Evolutionary conservation across 106 monocot genomes (phyloP), one percentile per base, ranked within the genome.

Genomic region (Acorus calamus): DNA sequence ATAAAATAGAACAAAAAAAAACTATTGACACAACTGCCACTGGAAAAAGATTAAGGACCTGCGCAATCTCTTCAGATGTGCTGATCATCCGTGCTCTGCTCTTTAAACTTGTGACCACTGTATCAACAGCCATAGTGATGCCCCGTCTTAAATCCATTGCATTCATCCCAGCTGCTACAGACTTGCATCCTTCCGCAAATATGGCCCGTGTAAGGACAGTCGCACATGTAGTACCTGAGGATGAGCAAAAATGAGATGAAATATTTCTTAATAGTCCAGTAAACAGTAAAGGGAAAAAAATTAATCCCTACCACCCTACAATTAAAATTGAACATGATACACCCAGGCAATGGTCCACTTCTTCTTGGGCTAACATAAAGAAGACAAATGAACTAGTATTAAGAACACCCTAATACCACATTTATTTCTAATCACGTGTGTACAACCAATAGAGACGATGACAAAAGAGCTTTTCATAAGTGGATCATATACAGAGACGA

Each of bases 381-480:
- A n/a, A n/a, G n/a, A n/a, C n/a, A n/a, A n/a, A n/a, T n/a, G n/a
- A n/a, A n/a, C n/a, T n/a, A n/a, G n/a, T n/a, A n/a, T n/a, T n/a
- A n/a, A n/a, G n/a, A n/a, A n/a, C n/a, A n/a, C 28, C 28, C 28
- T 28, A 28, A 28, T 28, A 28, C 0, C 28, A 28, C 28, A 28
- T 28, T 28, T 28, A 28, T 28, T 28, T 28, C 28, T 28, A 28
- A 28, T 28, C 28, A 28, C 28, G 28, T 28, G 28, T 28, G 84
- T 85, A 46, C 82, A 85, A 53, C 75, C 79, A 5, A 85, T 83
- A 63, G 88, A 83, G 50, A 93, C 69, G 61, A 85, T 88, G 28
- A 85, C 92, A 63, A 28, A 28, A 28, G 28, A 28, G 28, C 28
- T 28, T 28, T 28, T 28, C 28, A 28, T 28, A 28, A 28, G 28